phyloP scores from a whole-genome alignment of 2,329 filamentous ascomycete genomes.

The Botrytis squamosa region DNA sequence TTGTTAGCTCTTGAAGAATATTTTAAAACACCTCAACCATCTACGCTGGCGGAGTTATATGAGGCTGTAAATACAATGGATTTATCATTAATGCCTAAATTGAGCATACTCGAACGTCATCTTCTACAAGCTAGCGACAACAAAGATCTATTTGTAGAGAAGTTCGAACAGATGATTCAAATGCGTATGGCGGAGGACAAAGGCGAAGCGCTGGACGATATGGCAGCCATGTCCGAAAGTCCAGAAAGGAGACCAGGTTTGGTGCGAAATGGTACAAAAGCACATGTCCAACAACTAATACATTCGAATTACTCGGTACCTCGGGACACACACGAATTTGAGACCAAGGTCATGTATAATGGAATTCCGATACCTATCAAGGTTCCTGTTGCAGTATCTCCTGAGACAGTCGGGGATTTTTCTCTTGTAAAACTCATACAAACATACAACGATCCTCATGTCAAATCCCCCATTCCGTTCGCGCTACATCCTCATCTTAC shows the following conservation, averaged over 20 bases:
- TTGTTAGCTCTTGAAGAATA: constrained; percentile 93
- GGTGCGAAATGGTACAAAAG: constrained; percentile 60
- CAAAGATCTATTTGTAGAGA: constrained; percentile 95
- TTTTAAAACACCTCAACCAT: constrained; percentile 84
- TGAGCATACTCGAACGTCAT: constrained; percentile 80
- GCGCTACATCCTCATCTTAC: constrained; percentile 87
- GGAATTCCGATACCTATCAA: constrained; percentile 96
- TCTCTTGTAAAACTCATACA: constrained; percentile 96
- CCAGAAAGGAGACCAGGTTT: constrained; percentile 41
- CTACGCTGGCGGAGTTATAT: constrained; percentile 86
- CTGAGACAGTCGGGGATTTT: constrained; percentile 96
- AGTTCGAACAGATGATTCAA: constrained; percentile 92
- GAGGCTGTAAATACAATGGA: constrained; percentile 96
- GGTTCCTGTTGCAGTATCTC: constrained; percentile 87
- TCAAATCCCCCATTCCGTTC: constrained; percentile 82
- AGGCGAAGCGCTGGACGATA: constrained; percentile 43
- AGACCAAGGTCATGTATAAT: constrained; percentile 93
- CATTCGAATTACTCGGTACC: constrained; percentile 72
- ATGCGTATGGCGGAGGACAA: constrained; percentile 71
- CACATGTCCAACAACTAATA: constrained; percentile 53
- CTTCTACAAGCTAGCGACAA: constrained; percentile 88
- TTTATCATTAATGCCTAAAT: constrained; percentile 82
- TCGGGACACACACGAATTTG: constrained; percentile 95
- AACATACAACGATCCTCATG: constrained; percentile 81
- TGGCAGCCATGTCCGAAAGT: constrained; percentile 49